Evolutionary conservation across 176 grass and related monocot species (phyloP), one percentile per base, ranked within the genome.

Genomic region (Neostapfia colusana): DNA sequence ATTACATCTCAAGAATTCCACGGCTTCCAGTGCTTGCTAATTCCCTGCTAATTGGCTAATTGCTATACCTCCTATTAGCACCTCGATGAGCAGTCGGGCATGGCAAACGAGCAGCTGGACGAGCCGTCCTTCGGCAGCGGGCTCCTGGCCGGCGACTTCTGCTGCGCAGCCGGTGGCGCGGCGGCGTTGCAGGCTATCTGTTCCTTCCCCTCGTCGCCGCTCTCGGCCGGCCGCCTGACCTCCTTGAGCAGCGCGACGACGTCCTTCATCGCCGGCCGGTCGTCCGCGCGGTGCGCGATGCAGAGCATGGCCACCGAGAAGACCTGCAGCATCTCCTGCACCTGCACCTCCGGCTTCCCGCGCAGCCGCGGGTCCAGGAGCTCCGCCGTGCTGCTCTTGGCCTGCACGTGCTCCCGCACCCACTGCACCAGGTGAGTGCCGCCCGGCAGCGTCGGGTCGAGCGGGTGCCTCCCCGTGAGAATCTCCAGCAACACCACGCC

Each of bases 191-290:
- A 17, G 1, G 75, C 9, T 20, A 31, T 6, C 24, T 75, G 41
- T 7, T 79, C 71, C 65, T 93, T 89, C 54, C 82, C 82, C 0
- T 84, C 70, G 5, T 85, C 89, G 20, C 20, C 45, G 44, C 18
- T 1, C 67, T 65, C 75, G 4, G n/a, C 20, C 0, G 94, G 86
- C 28, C 86, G 85, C 60, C 81, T 75, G 82, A 97, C 53, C 75
- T 97, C 91, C 79, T 85, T 91, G 15, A 97, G 67, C 67, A 97
- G 80, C 13, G 91, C 91, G 7, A 81, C 94, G 4, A 97, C 82
- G 51, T 97, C 94, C 67, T 91, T 97, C 94, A 97, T 91, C n/a
- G 88, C 60, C 15, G 94, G 94, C 58, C 94, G 69, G 78, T 97
- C 91, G 21, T 90, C 73, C 0, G 94, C 82, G 4, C 94, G 84